Conservation (phyloP, 2,329 filamentous ascomycete species). For the Monosporascus sp. region DNA sequence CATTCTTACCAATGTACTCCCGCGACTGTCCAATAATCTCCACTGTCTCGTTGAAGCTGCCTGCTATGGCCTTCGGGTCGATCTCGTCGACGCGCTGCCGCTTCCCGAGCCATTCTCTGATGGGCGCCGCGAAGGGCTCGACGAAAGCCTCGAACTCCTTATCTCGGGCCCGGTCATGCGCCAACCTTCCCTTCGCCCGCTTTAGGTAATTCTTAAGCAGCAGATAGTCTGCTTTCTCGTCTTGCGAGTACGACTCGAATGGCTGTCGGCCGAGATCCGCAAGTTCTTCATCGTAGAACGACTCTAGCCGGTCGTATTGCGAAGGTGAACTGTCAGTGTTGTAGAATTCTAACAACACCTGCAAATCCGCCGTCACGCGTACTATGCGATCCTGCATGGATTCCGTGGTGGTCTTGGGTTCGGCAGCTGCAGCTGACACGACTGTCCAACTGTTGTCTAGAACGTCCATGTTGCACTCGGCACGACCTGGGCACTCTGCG, state of each 20-base stretch:
- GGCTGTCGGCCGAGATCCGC: constrained; percentile 24
- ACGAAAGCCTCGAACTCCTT: constrained; percentile 34
- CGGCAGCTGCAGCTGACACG: neutral
- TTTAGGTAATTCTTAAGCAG: constrained; percentile 42
- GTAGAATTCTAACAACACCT: constrained; percentile 43
- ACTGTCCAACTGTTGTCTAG: neutral
- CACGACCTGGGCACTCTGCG: neutral
- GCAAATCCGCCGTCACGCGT: constrained; percentile 38
- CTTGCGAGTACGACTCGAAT: constrained; percentile 34
- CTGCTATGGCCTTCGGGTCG: constrained; percentile 36
- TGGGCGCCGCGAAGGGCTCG: constrained; percentile 33
- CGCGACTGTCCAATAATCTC: constrained; percentile 27
- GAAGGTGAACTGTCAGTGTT: constrained; percentile 38
- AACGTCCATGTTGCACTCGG: neutral
- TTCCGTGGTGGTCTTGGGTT: constrained; percentile 2
- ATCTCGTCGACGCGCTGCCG: constrained; percentile 39
- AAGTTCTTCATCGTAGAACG: constrained; percentile 38
- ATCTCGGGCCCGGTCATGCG: constrained; percentile 32
- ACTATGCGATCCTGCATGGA: constrained; percentile 33
- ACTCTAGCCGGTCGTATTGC: constrained; percentile 32
- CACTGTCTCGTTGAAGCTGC: constrained; percentile 31
- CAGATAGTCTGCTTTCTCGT: constrained; percentile 43
- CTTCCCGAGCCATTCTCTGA: constrained; percentile 41
- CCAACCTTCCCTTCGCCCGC: constrained; percentile 30
- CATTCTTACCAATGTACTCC: constrained; percentile 27